Evolutionary conservation across 177 flowering plant species (phyloP).

Genomic region (Vitis hybrid): DNA sequence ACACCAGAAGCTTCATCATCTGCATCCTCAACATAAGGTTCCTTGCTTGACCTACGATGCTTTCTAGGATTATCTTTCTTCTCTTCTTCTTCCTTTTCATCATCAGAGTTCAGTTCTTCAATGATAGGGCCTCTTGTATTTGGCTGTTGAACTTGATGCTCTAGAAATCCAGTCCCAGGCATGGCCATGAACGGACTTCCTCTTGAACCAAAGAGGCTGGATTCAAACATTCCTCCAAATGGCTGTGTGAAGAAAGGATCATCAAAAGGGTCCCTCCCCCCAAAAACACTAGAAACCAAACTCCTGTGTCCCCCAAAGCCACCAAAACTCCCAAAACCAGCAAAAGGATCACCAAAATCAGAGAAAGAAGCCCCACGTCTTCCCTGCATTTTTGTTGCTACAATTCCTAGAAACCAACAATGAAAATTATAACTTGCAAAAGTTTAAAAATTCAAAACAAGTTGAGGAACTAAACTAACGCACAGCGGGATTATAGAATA

Average conservation of each 20-base stretch:
- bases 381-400: constrained; percentile 49
- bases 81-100: constrained; percentile 48
- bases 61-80: constrained; percentile 51
- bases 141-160: constrained; percentile 39
- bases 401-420: not conserved
- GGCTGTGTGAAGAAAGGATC: constrained; percentile 84
- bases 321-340: constrained; percentile 53
- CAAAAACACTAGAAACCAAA: constrained; percentile 62
- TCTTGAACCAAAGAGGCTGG: constrained; percentile 40
- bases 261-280: constrained; percentile 77
- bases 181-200: constrained; percentile 37
- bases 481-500: too few species aligned
- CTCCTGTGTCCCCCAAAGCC: constrained; percentile 49
- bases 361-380: constrained; percentile 54
- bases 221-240: constrained; percentile 59
- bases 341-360: constrained; percentile 52
- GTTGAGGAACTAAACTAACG: too few species aligned
- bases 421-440: not conserved
- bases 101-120: constrained; percentile 77
- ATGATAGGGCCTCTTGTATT: constrained; percentile 69
- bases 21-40: constrained; percentile 52
- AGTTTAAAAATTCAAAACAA: too few species aligned
- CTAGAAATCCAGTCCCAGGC: constrained; percentile 42
- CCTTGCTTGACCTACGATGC: constrained; percentile 49
- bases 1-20: constrained; percentile 57